Evolutionary conservation across 2,329 filamentous ascomycete species (phyloP).

Genomic region (Pseudogymnoascus sp.): DNA sequence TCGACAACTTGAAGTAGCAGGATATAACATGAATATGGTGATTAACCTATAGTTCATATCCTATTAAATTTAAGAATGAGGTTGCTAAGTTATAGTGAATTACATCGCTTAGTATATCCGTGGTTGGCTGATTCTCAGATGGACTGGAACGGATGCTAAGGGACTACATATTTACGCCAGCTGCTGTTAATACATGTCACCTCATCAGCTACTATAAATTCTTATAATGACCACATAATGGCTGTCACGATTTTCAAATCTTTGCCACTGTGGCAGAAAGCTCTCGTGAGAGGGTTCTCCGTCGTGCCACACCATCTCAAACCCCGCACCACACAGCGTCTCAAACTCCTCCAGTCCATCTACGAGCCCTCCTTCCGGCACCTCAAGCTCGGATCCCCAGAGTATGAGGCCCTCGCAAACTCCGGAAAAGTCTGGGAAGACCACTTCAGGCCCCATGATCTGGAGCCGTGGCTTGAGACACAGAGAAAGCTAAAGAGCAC

Average conservation of each 20-base stretch:
- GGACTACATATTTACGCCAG: neutral
- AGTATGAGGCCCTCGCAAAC: conserved; percentile 17
- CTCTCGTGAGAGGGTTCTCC: neutral
- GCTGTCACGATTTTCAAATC: neutral
- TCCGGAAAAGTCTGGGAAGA: conserved; percentile 23
- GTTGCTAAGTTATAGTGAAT: neutral
- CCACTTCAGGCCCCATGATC: conserved; percentile 17
- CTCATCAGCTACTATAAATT: neutral
- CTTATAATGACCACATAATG: neutral
- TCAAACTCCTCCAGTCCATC: neutral
- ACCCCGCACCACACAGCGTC: neutral
- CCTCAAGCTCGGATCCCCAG: conserved; percentile 9
- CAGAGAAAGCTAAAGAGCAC: conserved; percentile 9
- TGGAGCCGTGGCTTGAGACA: conserved; percentile 11
- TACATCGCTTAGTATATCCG: neutral
- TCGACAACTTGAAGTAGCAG: neutral
- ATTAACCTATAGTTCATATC: neutral
- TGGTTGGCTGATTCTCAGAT: neutral
- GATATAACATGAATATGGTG: neutral
- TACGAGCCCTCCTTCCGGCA: neutral
- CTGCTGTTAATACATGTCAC: neutral
- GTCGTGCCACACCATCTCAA: neutral
- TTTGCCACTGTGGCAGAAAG: neutral
- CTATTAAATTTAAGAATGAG: neutral
- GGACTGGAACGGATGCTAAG: neutral